Percentiles rank a stretch among this genome's conserved stretches.
Evolutionary conservation across 352 stramenopile genomes (phyloP).

Genomic region (Thraustochytrium sp.): DNA sequence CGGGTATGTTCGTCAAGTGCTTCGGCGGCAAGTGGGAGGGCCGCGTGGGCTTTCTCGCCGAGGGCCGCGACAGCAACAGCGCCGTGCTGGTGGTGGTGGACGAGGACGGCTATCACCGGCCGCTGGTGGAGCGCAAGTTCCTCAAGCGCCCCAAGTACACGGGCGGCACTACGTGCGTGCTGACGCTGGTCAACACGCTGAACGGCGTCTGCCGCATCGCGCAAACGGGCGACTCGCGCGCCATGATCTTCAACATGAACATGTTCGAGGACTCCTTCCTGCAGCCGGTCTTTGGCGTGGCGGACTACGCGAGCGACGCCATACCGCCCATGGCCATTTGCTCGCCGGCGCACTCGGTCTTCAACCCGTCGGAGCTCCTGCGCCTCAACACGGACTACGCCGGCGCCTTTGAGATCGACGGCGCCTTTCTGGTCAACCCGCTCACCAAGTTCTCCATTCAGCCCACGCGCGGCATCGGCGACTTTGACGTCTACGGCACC

Average conservation of each 20-base stretch:
- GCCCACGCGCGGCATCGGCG: constrained; percentile 38
- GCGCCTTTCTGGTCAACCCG: constrained; percentile 43
- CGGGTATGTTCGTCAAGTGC: constrained; percentile 40
- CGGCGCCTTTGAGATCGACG: constrained; percentile 40
- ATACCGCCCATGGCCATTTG: constrained; percentile 17
- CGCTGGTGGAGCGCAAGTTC: constrained; percentile 15
- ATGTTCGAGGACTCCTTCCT: constrained; percentile 33
- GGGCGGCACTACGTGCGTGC: constrained; percentile 25
- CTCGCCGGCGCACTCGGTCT: constrained; percentile 37
- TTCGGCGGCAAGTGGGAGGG: constrained; percentile 38
- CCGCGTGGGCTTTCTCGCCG: neutral
- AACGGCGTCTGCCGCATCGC: constrained; percentile 15
- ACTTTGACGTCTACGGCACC: constrained; percentile 44
- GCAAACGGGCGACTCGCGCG: constrained; percentile 27
- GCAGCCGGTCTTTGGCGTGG: neutral
- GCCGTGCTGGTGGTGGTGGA: constrained; percentile 26
- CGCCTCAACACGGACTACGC: constrained; percentile 33
- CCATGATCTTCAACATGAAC: constrained; percentile 14
- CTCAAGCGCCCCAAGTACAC: constrained; percentile 42
- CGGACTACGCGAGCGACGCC: neutral
- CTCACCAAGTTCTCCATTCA: constrained; percentile 45
- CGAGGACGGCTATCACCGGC: constrained; percentile 32
- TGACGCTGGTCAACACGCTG: neutral
- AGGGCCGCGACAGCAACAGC: constrained; percentile 1
- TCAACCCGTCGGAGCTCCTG: constrained; percentile 12